Evolutionary conservation across 164 flowering plant genomes (phyloP), one percentile per base, ranked within the genome.

Genomic region (Tetracentron sinense): DNA sequence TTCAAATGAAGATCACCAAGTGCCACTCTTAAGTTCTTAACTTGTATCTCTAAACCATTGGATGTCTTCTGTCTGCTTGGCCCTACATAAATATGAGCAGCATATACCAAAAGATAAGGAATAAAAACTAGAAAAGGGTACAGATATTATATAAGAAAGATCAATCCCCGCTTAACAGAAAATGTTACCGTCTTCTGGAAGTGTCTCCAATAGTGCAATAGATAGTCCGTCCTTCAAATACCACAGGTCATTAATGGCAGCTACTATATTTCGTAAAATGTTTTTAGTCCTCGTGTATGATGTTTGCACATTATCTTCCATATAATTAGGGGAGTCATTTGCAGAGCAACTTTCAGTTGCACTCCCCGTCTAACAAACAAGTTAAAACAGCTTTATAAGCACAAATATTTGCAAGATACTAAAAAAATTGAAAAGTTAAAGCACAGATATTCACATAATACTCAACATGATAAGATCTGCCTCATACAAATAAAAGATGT

Each of bases 271-370:
- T 26, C 23, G n/a, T 49, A 87, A 23, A 31, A 78, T 78, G 46
- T 69, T 76, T 68, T 51, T 73, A 22, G 77, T 72, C 47, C 63
- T 77, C 53, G 72, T 71, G 60, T 61, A 46, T 6, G 72, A 60
- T 8, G 57, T 67, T 48, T 65, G 62, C 15, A 58, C 53, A 65
- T 72, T 74, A 49, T 70, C 90, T 59, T 80, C 81, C 68, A 69
- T 57, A 64, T 77, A 67, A 66, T 74, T 71, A 28, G 66, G 46
- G 31, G 73, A 66, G 42, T 65, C 62, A 76, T 70, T 58, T 19
- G 74, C 51, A 19, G 85, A 87, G 75, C 90, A 83, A 77, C 79
- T 82, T 67, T 89, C 95, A 62, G 96, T 87, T 30, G 97, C 95
- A 75, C 96, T 96, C 60, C 33, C 69, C 78, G 75, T 77, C 98